A percentile compares a stretch with the other conserved stretches of the same genome.
phyloP scores from a whole-genome alignment of 148 eudicot genomes.

The Amaranthus hypochondriacus region DNA sequence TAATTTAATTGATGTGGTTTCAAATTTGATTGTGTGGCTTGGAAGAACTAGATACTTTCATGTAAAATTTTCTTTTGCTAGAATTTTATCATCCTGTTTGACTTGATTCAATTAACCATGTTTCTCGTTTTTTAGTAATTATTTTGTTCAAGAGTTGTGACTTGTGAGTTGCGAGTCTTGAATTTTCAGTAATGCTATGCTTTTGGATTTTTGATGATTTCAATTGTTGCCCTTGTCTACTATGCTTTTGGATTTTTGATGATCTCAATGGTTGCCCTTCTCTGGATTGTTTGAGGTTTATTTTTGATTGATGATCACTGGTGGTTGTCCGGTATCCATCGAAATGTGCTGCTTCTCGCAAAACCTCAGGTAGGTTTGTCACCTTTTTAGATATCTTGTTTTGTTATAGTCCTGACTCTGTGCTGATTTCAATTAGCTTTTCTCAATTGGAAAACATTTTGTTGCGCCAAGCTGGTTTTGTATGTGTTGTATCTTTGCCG shows the following conservation, averaged over 20 bases:
- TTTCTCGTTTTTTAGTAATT: too few species aligned
- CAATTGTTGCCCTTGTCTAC: too few species aligned
- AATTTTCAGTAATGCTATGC: too few species aligned
- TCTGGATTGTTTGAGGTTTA: too few species aligned
- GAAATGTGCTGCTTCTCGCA: constrained; percentile 89
- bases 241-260: too few species aligned
- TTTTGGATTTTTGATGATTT: too few species aligned
- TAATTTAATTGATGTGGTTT: neutral
- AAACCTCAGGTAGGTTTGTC: constrained; percentile 75
- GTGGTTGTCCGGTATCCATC: constrained; percentile 98
- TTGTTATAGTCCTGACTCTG: neutral
- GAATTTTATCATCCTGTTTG: neutral
- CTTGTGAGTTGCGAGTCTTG: too few species aligned
- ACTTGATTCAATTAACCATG: neutral
- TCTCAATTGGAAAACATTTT: neutral
- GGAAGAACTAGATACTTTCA: neutral
- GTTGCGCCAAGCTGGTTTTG: neutral
- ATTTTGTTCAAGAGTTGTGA: too few species aligned
- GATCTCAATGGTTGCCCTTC: too few species aligned
- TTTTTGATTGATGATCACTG: constrained; percentile 81
- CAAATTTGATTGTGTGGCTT: neutral
- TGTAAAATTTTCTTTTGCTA: neutral
- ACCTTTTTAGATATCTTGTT: neutral
- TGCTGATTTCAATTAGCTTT: neutral
- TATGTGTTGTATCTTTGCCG: neutral